Base-by-base conservation (phyloP, 2,329 filamentous ascomycete genomes). In the Colletotrichum euphorbiae region DNA sequence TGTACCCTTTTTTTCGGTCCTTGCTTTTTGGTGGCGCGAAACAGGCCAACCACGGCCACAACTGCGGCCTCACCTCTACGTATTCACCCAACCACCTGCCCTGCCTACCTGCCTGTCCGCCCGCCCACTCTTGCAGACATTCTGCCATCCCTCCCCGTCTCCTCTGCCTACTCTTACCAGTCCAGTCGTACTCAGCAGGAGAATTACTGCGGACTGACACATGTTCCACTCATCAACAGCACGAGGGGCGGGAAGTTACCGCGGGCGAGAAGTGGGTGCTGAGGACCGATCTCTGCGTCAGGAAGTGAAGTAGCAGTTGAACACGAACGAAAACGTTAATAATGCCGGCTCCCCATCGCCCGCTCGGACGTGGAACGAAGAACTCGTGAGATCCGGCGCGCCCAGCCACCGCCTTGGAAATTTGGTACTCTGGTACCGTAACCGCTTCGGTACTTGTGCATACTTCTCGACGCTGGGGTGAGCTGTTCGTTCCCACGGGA, bases 231-330 rank as follows among this genome's bases (percentile, higher is more conserved):
- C 54, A 65, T 65, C 65, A 65, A 68, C 54, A 89, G 86, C 94
- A 97, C 78, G 94, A 97, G 79, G 94, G 94, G 0, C 86, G 88
- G 65, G 90, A 97, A 76, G 94, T 97, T 0, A 85, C 81, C 1
- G 84, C 86, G 46, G 94, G 94, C 9, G 93, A 97, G 81, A 97
- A 97, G 79, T 97, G 94, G 94, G 90, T 97, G 68, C 86, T 97
- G 68, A 84, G 94, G 71, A 97, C 91, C 70, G 94, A 97, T 82
- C 79, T 97, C 46, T 93, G 91, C 74, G 85, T 94, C 13, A 84
- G 79, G 71, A 81, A 85, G 70, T 89, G 71, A 77, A 28, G 28
- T 11, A 13, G 21, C n/a, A 48, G 48, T 21, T 48, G 24, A 54
- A 54, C 38, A 45, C 55, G 43, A 33, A 51, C 46, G 38, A 38